A percentile compares a stretch with the other conserved stretches of the same genome.
These are phyloP conservation scores for Pluteus cervinus DNA, from an alignment of 768 basidiomycete genomes.

Conservation along the genomic window DNA sequence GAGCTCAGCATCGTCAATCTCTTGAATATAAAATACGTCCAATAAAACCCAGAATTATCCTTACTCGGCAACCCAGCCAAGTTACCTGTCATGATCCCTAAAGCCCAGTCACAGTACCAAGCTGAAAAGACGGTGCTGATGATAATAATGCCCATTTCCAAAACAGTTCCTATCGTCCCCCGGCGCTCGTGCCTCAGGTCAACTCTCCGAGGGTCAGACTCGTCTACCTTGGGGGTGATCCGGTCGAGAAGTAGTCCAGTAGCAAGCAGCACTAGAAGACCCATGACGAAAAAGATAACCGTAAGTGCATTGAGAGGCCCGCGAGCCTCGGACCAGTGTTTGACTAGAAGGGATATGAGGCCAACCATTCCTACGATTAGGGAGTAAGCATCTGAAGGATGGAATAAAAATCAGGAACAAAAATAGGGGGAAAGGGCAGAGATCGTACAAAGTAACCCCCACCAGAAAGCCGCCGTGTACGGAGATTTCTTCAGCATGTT, in stretches of 20 bases:
- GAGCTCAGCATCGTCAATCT: slow-evolving; percentile 20
- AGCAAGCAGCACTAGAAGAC: no score
- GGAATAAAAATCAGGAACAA: slow-evolving; percentile 1
- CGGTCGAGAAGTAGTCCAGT: no score
- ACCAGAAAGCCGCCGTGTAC: no score
- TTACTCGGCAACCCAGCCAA: slow-evolving; percentile 19
- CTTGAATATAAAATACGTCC: slow-evolving; percentile 22
- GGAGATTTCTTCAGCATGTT: no score
- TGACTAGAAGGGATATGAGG: slow-evolving; percentile 23
- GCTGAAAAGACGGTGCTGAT: slow-evolving; percentile 19
- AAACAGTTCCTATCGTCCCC: slow-evolving; percentile 12
- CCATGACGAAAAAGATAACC: slow-evolving; percentile 19
- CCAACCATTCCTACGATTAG: slow-evolving; percentile 26
- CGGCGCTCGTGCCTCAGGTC: slow-evolving; percentile 12
- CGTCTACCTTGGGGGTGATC: no score
- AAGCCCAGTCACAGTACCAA: slow-evolving; percentile 20
- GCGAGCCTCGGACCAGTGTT: slow-evolving; percentile 11
- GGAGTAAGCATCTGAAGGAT: slow-evolving; percentile 18
- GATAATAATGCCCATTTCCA: slow-evolving; percentile 11
- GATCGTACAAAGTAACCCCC: slow-evolving; percentile 11
- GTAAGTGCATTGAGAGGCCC: slow-evolving; percentile 15
- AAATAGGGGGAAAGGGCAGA: background rate
- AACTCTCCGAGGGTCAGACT: no score
- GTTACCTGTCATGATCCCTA: slow-evolving; percentile 23
- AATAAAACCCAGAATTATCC: slow-evolving; percentile 20